Conservation (phyloP, 139 green algal genomes). For the Monoraphidium neglectum region DNA sequence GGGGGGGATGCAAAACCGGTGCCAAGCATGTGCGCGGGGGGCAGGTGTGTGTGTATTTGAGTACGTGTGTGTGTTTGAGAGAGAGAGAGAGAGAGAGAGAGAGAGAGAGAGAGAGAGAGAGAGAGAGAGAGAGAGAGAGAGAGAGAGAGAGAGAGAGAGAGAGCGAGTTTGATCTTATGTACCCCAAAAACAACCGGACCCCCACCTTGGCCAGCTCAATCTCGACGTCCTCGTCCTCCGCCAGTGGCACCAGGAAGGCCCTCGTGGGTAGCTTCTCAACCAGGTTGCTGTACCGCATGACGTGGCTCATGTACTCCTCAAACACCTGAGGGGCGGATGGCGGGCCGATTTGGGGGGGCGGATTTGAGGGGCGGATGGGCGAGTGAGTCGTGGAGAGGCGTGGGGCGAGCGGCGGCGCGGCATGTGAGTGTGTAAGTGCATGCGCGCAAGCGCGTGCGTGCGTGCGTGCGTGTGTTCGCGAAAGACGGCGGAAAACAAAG, state of each 20-base stretch:
- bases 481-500: conserved; percentile 32
- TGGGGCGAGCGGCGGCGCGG: neutral
- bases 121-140: too few relatives aligned
- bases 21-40: too few relatives aligned
- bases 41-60: too few relatives aligned
- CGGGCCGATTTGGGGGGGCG: too few relatives aligned
- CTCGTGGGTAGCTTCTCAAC: conserved; percentile 84
- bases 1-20: too few relatives aligned
- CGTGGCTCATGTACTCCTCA: conserved; percentile 74
- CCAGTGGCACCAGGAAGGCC: conserved; percentile 84
- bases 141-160: too few relatives aligned
- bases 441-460: too few relatives aligned
- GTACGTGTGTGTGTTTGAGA: too few relatives aligned
- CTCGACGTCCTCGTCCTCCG: conserved; percentile 90
- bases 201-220: conserved; percentile 59
- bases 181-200: neutral
- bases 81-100: too few relatives aligned
- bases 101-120: too few relatives aligned
- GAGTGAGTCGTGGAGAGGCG: too few relatives aligned
- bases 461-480: conserved; percentile 35
- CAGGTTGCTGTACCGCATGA: conserved; percentile 64
- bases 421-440: neutral
- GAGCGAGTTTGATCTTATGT: too few relatives aligned
- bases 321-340: conserved; percentile 51
- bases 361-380: neutral